Base-by-base conservation (phyloP, 306 rosid species). In the Medicago ruthenica region DNA sequence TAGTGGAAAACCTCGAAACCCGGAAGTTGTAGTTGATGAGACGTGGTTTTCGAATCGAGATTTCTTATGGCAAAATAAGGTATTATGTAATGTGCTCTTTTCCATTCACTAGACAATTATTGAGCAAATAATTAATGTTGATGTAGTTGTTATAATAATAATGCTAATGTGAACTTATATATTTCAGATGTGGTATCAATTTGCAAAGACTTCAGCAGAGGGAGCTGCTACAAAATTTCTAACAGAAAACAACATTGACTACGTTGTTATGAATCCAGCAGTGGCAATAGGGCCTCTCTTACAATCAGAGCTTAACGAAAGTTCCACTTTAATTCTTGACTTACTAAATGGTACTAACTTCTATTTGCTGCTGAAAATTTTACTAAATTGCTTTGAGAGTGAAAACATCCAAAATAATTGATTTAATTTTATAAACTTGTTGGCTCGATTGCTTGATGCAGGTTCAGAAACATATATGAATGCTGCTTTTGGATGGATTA, bases 401-500 rank as follows among this genome's bases (percentile, higher is more conserved):
- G 9, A 40, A 40, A 8, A 40, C 10, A 40, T 40, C 10, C 8
- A 2, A 17, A 53, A 53, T 48, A 53, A 53, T 0, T 0, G 16
- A 45, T 4, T 4, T 51, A 2, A 18, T 18, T 17, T 53, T 17
- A 4, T 34, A 3, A 53, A 17, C 22, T 53, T 5, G 13, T 17
- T 22, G 37, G 11, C 24, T 6, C 4, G 7, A 64, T 72, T 75
- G 48, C 40, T 64, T 71, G 71, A 42, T 82, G 83, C 80, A 91
- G 98, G 97, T 42, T 77, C 89, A 17, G 45, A 73, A 62, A 83
- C 89, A 21, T 91, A 70, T 80, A 77, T 79, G n/a, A 89, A 90
- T 78, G 0, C n/a, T 1, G 40, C 79, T 44, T 68, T 76, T 31
- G 90, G 89, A 53, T 93, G 93, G 93, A 51, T 93, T 53, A 77